Conservation (phyloP, 2,329 filamentous ascomycete genomes). For the Amesomyces nigricolor region DNA sequence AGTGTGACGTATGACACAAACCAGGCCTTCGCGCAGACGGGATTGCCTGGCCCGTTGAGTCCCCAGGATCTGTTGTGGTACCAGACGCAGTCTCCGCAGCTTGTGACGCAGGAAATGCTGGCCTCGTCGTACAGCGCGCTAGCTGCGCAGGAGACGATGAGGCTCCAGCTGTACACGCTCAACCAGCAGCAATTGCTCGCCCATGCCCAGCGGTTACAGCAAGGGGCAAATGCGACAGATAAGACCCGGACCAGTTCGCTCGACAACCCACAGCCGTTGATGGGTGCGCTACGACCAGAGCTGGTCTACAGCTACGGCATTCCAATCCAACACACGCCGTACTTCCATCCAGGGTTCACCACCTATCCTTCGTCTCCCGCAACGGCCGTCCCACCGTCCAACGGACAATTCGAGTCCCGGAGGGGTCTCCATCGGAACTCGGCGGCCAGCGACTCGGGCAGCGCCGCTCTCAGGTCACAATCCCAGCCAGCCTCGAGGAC, state of each 20-base stretch:
- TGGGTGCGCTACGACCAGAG: slow-evolving; percentile 53
- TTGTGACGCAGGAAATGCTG: slow-evolving; percentile 35
- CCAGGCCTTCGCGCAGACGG: slow-evolving; percentile 36
- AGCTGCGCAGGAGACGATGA: slow-evolving; percentile 32
- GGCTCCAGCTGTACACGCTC: slow-evolving; percentile 43
- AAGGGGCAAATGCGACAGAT: slow-evolving; percentile 37
- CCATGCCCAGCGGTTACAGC: slow-evolving; percentile 39
- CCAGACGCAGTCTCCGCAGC: slow-evolving; percentile 39
- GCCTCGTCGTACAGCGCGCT: slow-evolving; percentile 20
- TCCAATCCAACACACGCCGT: slow-evolving; percentile 37
- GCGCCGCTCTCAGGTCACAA: slow-evolving; percentile 56
- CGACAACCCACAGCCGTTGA: slow-evolving; percentile 51
- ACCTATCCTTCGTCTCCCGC: slow-evolving; percentile 55
- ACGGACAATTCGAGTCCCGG: slow-evolving; percentile 47
- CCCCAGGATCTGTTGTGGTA: slow-evolving; percentile 48
- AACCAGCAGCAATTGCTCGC: slow-evolving; percentile 41
- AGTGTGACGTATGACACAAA: slow-evolving; percentile 48
- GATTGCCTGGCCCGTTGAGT: slow-evolving; percentile 38
- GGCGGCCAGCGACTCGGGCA: slow-evolving; percentile 45
- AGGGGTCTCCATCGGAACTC: slow-evolving; percentile 52
- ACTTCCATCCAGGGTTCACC: slow-evolving; percentile 45
- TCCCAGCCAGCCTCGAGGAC: slow-evolving; percentile 57
- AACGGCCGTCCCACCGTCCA: slow-evolving; percentile 31
- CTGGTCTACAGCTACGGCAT: slow-evolving; percentile 46
- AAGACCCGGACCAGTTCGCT: slow-evolving; percentile 58